These are phyloP conservation scores for Solanum corneliomulleri DNA, from an alignment of 257 asterid genomes.

Conservation along the genomic window DNA sequence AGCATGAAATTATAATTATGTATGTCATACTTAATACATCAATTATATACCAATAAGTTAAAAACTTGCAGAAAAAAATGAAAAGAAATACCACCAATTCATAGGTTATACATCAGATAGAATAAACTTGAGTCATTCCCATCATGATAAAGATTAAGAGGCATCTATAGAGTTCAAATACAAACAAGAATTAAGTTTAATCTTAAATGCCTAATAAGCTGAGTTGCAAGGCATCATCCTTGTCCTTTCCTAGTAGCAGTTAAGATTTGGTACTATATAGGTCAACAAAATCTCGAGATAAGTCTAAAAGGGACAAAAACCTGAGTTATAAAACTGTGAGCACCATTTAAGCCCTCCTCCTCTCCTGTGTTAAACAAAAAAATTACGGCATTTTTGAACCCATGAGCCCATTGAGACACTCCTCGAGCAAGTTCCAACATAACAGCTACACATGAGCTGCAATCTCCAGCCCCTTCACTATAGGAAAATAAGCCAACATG, in stretches of 20 bases:
- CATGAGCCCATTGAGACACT: slow-evolving; percentile 94
- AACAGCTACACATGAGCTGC: slow-evolving; percentile 94
- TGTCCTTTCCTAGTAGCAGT: background rate
- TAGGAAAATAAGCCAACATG: background rate
- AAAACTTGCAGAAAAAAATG: background rate
- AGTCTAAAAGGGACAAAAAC: slow-evolving; percentile 18
- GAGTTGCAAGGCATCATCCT: background rate
- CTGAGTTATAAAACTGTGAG: slow-evolving; percentile 98
- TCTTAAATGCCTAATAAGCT: background rate
- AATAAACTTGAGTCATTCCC: background rate
- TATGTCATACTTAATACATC: background rate
- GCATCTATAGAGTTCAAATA: background rate
- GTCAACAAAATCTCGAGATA: background rate
- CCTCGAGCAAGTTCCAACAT: slow-evolving; percentile 99
- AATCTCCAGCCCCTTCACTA: slow-evolving; percentile 99
- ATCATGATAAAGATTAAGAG: background rate
- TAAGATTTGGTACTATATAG: background rate
- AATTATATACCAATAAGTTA: background rate
- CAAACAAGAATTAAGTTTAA: background rate
- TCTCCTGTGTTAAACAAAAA: slow-evolving; percentile 95
- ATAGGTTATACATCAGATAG: background rate
- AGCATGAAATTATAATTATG: background rate
- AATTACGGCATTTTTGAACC: slow-evolving; percentile 75
- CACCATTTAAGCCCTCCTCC: slow-evolving; percentile 96
- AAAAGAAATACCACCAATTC: background rate